Conservation (phyloP, 768 basidiomycete species). For the Neoboletus brunneissimus region DNA sequence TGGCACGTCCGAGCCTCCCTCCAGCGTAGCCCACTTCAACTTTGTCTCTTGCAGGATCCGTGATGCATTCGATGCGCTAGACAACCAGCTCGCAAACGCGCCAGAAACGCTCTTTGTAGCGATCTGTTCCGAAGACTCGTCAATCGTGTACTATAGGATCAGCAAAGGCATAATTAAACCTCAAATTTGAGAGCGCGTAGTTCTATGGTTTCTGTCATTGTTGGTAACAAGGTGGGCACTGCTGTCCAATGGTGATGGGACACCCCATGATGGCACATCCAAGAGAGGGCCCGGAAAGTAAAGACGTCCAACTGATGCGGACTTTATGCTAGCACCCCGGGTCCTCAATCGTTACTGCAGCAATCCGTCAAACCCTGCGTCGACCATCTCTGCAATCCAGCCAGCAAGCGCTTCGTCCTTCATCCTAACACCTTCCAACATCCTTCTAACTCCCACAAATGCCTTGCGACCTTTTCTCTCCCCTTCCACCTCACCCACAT, state of each 20-base stretch:
- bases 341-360: conserved; percentile 16
- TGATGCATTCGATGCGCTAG: conserved; percentile 52
- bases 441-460: conserved; percentile 56
- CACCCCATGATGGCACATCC: not conserved
- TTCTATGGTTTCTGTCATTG: not conserved
- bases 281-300: not conserved
- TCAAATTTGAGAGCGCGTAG: conserved; percentile 38
- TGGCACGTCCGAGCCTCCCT: conserved; percentile 43
- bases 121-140: conserved; percentile 73
- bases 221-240: not conserved
- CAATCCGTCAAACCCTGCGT: conserved; percentile 41
- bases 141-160: conserved; percentile 82
- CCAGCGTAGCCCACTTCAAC: not conserved
- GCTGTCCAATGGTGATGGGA: not conserved
- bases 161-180: conserved; percentile 77
- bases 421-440: conserved; percentile 64
- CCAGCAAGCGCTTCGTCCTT: conserved; percentile 58
- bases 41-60: conserved; percentile 44
- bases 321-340: not conserved
- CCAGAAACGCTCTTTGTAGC: conserved; percentile 60
- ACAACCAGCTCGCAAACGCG: conserved; percentile 10
- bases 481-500: conserved; percentile 56
- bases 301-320: not conserved
- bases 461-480: conserved; percentile 69
- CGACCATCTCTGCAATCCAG: conserved; percentile 62